Conservation (phyloP, 306 rosid genomes). For the Ziziphus jujuba region DNA sequence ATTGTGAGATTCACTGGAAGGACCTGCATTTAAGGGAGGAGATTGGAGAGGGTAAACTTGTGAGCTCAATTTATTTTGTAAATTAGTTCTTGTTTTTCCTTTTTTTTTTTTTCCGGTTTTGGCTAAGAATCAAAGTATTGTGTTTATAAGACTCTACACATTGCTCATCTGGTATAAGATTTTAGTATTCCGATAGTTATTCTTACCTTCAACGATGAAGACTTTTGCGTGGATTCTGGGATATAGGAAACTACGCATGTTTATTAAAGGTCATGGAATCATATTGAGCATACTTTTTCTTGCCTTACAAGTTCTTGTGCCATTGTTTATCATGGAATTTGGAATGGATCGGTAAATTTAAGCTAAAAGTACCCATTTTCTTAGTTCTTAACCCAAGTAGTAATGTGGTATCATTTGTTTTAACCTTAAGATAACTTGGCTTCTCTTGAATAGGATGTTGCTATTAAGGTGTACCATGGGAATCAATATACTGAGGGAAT, state of each 20-base stretch:
- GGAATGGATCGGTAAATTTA: constrained; percentile 71
- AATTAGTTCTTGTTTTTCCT: too few species aligned
- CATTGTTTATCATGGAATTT: constrained; percentile 66
- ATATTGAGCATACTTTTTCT: neutral
- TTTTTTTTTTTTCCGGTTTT: too few species aligned
- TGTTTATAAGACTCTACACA: neutral
- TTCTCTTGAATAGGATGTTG: constrained; percentile 55
- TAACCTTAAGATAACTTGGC: constrained; percentile 19
- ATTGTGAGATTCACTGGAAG: constrained; percentile 64
- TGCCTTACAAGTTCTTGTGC: constrained; percentile 61
- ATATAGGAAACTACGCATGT: neutral
- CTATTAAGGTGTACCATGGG: constrained; percentile 59
- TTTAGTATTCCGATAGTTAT: neutral
- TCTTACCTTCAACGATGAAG: neutral
- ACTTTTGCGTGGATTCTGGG: neutral
- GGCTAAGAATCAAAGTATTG: too few species aligned
- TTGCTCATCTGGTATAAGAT: neutral
- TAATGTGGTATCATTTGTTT: constrained; percentile 11
- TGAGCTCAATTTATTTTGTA: too few species aligned
- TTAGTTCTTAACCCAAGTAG: neutral
- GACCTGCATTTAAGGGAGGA: constrained; percentile 59
- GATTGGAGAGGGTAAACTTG: constrained; percentile 67
- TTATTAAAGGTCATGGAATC: neutral
- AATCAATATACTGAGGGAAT: constrained; percentile 52
- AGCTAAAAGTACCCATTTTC: constrained; percentile 9